These are phyloP conservation scores for Fusarium udum DNA, from an alignment of 2,329 filamentous ascomycete species.

Conservation along the genomic window DNA sequence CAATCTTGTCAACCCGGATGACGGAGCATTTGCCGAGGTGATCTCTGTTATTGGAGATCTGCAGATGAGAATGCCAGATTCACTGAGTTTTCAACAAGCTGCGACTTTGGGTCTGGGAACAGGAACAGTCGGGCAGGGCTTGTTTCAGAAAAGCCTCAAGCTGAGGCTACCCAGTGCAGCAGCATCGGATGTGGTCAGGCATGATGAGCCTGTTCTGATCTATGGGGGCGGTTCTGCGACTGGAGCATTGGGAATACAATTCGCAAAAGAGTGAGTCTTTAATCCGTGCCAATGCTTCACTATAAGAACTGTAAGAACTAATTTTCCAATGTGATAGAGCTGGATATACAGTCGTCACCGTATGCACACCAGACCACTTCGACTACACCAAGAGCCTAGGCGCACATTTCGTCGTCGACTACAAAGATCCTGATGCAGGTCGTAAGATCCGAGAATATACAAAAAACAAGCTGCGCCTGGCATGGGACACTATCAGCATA, in stretches of 20 bases:
- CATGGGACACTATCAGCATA: not conserved
- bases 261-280: not conserved
- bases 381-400: not conserved
- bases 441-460: not conserved
- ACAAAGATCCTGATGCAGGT: not conserved
- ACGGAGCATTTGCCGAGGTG: not conserved
- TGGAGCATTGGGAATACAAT: not conserved
- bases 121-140: not conserved
- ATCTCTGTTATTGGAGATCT: not conserved
- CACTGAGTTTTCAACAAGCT: not conserved
- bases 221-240: not conserved
- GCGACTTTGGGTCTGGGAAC: not conserved
- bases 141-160: not conserved
- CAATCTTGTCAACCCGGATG: not conserved
- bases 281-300: fast-evolving
- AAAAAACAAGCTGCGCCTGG: not conserved
- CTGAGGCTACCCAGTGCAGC: not conserved
- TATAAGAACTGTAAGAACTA: not conserved
- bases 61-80: not conserved
- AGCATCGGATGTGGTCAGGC: not conserved
- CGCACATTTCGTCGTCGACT: not conserved
- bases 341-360: not conserved
- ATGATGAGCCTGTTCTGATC: not conserved
- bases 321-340: not conserved
- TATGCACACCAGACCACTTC: not conserved